Evolutionary conservation across 2,329 filamentous ascomycete species (phyloP).

Genomic region (Pseudodiploospora longispora): DNA sequence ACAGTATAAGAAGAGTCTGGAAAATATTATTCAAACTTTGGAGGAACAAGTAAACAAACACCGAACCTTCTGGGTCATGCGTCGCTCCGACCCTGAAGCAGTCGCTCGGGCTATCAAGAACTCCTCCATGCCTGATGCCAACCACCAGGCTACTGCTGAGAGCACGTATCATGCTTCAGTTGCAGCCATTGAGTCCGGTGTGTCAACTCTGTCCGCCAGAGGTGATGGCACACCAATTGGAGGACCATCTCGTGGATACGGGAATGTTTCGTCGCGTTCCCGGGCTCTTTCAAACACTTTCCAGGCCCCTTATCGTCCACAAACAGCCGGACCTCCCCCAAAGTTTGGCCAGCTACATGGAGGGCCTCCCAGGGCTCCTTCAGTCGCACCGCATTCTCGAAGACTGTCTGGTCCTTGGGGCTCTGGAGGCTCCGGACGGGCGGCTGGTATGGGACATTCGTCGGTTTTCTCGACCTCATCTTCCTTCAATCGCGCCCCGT

Average conservation of each 20-base stretch:
- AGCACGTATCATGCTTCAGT: too few species aligned
- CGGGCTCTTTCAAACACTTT: conserved; percentile 13
- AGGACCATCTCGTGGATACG: neutral
- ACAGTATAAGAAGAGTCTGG: conserved; percentile 18
- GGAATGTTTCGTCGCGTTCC: conserved; percentile 13
- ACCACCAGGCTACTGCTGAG: too few species aligned
- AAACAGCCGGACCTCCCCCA: conserved; percentile 15
- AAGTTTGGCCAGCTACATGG: conserved; percentile 23
- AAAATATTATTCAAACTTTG: conserved; percentile 24
- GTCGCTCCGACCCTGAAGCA: conserved; percentile 22
- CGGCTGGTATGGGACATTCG: conserved; percentile 2
- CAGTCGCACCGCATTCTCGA: conserved; percentile 18
- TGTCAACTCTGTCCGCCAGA: too few species aligned
- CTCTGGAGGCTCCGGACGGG: conserved; percentile 12
- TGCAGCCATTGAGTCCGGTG: too few species aligned
- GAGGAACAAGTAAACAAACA: conserved; percentile 29
- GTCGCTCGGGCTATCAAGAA: conserved; percentile 25
- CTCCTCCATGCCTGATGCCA: conserved; percentile 12
- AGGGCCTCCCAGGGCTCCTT: conserved; percentile 20
- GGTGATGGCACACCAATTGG: too few species aligned
- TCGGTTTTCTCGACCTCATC: conserved; percentile 1
- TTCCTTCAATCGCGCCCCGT: conserved; percentile 14
- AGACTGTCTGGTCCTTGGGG: conserved; percentile 14
- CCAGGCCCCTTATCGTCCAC: conserved; percentile 14
- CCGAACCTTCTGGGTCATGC: conserved; percentile 27